Evolutionary conservation across 192 early-diverging fungal genomes (phyloP), one percentile per base, ranked within the genome.

Genomic region (Diversispora epigaea): DNA sequence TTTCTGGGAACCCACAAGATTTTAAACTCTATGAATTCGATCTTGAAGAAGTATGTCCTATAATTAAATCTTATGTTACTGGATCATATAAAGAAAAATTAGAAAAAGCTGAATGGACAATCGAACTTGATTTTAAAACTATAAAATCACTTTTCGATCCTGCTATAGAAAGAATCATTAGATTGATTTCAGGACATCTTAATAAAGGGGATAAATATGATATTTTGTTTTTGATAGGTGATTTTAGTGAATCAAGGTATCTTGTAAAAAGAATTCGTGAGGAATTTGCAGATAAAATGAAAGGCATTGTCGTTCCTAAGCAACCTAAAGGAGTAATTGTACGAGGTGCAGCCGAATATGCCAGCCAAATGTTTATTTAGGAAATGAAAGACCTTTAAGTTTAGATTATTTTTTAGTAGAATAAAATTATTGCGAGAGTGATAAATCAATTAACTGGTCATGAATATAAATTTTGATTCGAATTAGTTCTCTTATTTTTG

Each of bases 121-220:
- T 87, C 83, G 68, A 75, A 79, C 1, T 81, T 79, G 17, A 77
- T 55, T 68, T 77, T 85, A 14, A 85, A 83, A 74, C 61, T 68
- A 40, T 75, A 74, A 73, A 77, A 76, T 4, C 54, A 73, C 68
- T 77, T 45, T 83, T 79, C 73, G 76, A 81, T 58, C 73, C 73
- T 44, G 66, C 79, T 56, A 67, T 78, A 63, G 55, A 57, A 1
- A 68, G 73, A 62, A 71, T 84, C 68, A 22, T 80, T 52, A 57
- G 67, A 25, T 45, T 82, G 52, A 80, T 82, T 22, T 76, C 68
- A 69, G 63, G 77, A n/a, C 81, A 82, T 58, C 21, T 80, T 40
- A 67, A 71, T 54, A 73, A 81, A 47, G 41, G 44, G 43, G 3
- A 43, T 49, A n/a, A 72, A 72, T 73, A 68, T 52, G 49, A 57